Evolutionary conservation across 2,329 filamentous ascomycete species (phyloP).

Genomic region (Ophiosphaerella narmari): DNA sequence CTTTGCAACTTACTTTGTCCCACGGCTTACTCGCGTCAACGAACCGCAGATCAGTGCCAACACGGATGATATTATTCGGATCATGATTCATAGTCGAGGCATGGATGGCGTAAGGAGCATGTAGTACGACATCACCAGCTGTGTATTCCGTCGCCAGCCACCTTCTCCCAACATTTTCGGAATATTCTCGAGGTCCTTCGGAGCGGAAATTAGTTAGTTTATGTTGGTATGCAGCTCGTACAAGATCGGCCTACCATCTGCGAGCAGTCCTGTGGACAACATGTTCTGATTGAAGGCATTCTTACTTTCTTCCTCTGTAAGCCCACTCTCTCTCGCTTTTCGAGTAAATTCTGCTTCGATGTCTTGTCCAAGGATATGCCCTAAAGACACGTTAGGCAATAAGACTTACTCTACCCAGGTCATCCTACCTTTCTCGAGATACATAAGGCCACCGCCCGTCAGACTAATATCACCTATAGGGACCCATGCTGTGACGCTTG

Average conservation of each 20-base stretch:
- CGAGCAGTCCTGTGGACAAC: conserved; percentile 60
- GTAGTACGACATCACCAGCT: conserved; percentile 56
- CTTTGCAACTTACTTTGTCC: conserved; percentile 49
- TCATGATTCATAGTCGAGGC: conserved; percentile 62
- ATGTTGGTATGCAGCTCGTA: too few relatives aligned
- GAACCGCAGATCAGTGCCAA: conserved; percentile 62
- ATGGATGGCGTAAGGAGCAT: conserved; percentile 52
- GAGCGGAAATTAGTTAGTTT: too few relatives aligned
- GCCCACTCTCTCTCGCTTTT: conserved; percentile 54
- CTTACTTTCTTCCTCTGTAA: conserved; percentile 58
- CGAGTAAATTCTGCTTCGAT: conserved; percentile 57
- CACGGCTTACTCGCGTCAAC: conserved; percentile 58
- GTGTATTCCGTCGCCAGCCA: conserved; percentile 61
- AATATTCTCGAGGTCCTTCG: conserved; percentile 48
- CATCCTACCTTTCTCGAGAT: conserved; percentile 56
- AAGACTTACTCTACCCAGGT: too few relatives aligned
- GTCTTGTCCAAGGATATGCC: conserved; percentile 54
- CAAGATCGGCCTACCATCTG: conserved; percentile 42
- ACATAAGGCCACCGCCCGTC: conserved; percentile 63
- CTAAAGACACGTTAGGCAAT: conserved; percentile 20
- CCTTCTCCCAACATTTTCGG: conserved; percentile 49
- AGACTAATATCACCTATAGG: conserved; percentile 60
- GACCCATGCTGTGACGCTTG: conserved; percentile 62
- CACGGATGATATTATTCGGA: conserved; percentile 56
- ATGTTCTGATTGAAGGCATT: conserved; percentile 60